Evolutionary conservation across 1,284 basidiomycete species (phyloP), one percentile per base, ranked within the genome.

Genomic region (Baeospora myosura): DNA sequence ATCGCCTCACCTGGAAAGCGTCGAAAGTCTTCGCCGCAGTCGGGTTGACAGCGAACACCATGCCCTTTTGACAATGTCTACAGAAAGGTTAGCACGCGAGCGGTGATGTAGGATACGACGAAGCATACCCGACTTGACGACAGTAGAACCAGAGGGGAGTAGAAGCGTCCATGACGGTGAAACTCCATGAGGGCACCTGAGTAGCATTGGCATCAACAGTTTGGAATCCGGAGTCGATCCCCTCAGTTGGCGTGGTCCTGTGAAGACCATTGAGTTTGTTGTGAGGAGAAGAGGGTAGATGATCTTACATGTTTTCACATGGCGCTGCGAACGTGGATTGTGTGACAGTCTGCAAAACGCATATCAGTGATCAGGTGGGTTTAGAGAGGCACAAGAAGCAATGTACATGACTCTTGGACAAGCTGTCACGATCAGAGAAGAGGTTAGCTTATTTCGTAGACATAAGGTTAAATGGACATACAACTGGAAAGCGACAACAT

Each of bases 71-170:
- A 30, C 49, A 50, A 28, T 50, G 49, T 12, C 44, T 48, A 30
- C n/a, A 18, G 22, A 18, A 16, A 17, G 12, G 22, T 31, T 33
- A 47, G 14, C 37, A 49, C 50, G 25, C 32, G n/a, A 28, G n/a
- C 8, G n/a, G 8, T 28, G 26, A 28, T 28, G 8, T 8, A 28
- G n/a, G n/a, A 14, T 28, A 28, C 8, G n/a, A 28, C 26, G n/a
- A 28, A 14, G n/a, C 14, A 28, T 14, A 28, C 26, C 36, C 44
- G 18, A 45, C 44, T 44, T 56, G 55, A 2, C 42, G 44, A 41
- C 55, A 57, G 45, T 50, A 54, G 49, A 56, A 56, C 55, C 55
- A 57, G 16, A 57, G 47, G 5, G 55, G 53, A 26, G 47, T 34
- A 6, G 48, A 33, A 17, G 40, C 46, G 40, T 56, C 50, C 34